Conservation (phyloP, 768 basidiomycete species). For the Lentinula edodes region DNA sequence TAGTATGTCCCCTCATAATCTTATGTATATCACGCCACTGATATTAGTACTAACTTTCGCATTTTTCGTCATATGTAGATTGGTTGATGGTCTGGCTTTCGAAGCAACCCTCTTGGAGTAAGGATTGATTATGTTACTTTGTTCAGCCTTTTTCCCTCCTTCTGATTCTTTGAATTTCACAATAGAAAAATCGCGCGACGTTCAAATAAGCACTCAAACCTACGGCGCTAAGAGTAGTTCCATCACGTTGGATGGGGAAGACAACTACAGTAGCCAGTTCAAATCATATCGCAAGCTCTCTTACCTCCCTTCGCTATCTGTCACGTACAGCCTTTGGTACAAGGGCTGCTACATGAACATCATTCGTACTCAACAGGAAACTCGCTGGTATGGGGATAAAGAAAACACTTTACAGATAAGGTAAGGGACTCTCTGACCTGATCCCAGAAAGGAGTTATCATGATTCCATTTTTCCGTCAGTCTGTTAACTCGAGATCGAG, state of each 20-base stretch:
- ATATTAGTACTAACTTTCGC: too few relatives aligned
- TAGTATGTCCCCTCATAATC: conserved; percentile 31
- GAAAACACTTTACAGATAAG: conserved; percentile 37
- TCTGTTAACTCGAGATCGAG: conserved; percentile 42
- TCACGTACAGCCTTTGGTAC: conserved; percentile 43
- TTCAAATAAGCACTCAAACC: conserved; percentile 42
- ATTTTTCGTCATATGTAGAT: conserved; percentile 25
- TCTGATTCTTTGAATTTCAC: conserved; percentile 7
- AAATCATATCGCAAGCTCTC: conserved; percentile 27
- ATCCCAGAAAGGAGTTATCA: not conserved
- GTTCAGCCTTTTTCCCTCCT: too few relatives aligned
- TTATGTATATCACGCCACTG: not conserved
- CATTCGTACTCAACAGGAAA: conserved; percentile 30
- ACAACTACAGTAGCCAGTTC: conserved; percentile 21
- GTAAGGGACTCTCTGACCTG: conserved; percentile 23
- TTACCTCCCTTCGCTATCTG: conserved; percentile 36
- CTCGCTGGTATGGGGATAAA: conserved; percentile 20
- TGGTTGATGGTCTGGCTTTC: conserved; percentile 74
- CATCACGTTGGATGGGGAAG: conserved; percentile 31
- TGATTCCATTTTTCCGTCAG: conserved; percentile 21
- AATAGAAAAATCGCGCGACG: conserved; percentile 39
- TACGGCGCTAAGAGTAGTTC: conserved; percentile 28
- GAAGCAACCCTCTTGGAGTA: conserved; percentile 54
- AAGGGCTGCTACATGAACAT: conserved; percentile 37
- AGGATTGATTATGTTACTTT: conserved; percentile 15